Conservation (phyloP, 805 yeast species). For the Candida namnaoensis region DNA sequence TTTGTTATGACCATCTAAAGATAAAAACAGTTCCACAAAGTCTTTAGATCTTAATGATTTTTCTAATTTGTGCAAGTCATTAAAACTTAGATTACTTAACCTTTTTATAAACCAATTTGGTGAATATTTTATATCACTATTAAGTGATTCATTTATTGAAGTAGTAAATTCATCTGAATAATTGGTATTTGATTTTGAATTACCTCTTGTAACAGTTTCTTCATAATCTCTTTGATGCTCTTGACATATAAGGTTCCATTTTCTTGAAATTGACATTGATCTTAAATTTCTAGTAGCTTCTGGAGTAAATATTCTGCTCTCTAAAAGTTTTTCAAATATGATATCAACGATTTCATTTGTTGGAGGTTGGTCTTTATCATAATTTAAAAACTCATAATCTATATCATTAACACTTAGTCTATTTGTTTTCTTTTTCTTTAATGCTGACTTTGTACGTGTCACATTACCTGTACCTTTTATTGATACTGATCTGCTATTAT, state of each 20-base stretch:
- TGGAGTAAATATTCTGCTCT: conserved; percentile 11
- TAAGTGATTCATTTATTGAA: neutral
- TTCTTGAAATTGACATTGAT: conserved; percentile 9
- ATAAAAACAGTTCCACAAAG: conserved; percentile 29
- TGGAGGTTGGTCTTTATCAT: conserved; percentile 19
- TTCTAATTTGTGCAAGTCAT: conserved; percentile 17
- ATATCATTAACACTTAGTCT: conserved; percentile 1
- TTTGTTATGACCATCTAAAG: conserved; percentile 40
- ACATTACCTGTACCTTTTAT: too few species aligned
- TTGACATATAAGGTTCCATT: conserved; percentile 19
- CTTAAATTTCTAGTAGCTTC: conserved; percentile 13
- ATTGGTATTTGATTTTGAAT: conserved; percentile 2
- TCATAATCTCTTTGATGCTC: conserved; percentile 6
- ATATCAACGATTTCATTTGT: conserved; percentile 14
- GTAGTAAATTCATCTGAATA: neutral
- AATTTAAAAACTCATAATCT: conserved; percentile 16
- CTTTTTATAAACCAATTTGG: conserved; percentile 9
- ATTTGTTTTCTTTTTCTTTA: neutral
- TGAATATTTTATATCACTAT: neutral
- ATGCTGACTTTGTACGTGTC: too few species aligned
- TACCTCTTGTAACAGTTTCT: neutral
- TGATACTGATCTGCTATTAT: too few species aligned
- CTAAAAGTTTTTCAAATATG: conserved; percentile 10
- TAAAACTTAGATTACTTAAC: conserved; percentile 6
- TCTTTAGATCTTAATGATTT: conserved; percentile 14